Conservation (phyloP, 2,329 filamentous ascomycete species). For the Beauveria caledonica region DNA sequence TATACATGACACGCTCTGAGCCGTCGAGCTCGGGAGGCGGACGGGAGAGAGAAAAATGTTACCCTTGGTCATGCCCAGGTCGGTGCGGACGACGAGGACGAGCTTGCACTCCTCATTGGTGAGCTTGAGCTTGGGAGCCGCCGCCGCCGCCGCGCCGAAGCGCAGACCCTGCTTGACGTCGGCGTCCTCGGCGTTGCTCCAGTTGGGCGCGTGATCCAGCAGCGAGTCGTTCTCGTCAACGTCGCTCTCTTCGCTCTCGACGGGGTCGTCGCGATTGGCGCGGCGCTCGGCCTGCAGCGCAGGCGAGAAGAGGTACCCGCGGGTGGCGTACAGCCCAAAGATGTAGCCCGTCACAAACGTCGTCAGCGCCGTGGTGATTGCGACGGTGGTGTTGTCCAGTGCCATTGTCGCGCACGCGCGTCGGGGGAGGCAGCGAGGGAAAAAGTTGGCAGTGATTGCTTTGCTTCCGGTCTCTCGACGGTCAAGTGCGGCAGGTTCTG, state of each 20-base stretch:
- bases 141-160: conserved; percentile 13
- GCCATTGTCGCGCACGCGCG: conserved; percentile 24
- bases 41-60: conserved; percentile 13
- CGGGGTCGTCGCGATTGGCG: conserved; percentile 48
- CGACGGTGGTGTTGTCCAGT: conserved; percentile 44
- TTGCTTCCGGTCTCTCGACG: background rate
- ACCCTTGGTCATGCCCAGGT: conserved; percentile 98
- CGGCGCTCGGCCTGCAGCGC: conserved; percentile 47
- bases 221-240: conserved; percentile 51
- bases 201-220: conserved; percentile 60
- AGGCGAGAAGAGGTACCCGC: conserved; percentile 51
- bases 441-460: background rate
- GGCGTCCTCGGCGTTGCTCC: conserved; percentile 53
- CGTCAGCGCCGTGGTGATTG: conserved; percentile 66
- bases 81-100: conserved; percentile 83
- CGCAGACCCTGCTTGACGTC: conserved; percentile 50
- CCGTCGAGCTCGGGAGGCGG: background rate
- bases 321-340: conserved; percentile 65
- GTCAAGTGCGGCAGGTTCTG: background rate
- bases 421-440: background rate
- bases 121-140: conserved; percentile 25
- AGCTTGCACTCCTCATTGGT: conserved; percentile 82
- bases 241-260: conserved; percentile 63
- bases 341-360: conserved; percentile 72
- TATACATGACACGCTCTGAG: background rate